These are phyloP conservation scores for Tylopilus vinaceipallidus DNA, from an alignment of 768 basidiomycete genomes.

Conservation along the genomic window DNA sequence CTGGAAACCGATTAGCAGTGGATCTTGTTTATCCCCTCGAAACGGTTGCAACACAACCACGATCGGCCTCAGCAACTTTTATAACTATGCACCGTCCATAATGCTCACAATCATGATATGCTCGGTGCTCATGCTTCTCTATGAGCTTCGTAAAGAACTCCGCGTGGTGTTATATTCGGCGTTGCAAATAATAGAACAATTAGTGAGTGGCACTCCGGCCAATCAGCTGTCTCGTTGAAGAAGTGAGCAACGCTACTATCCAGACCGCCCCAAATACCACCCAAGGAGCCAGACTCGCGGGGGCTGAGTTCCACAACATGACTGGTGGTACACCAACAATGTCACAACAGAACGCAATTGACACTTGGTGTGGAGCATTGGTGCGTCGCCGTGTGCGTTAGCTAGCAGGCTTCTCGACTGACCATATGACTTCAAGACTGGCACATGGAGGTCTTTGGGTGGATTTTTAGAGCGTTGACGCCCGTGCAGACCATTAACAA, in stretches of 20 bases:
- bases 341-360: conserved; percentile 21
- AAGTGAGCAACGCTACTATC: conserved; percentile 2
- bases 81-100: conserved; percentile 18
- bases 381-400: conserved; percentile 3
- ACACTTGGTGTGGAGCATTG: conserved; percentile 21
- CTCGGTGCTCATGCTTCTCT: too few relatives aligned
- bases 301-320: conserved; percentile 19
- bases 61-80: conserved; percentile 18
- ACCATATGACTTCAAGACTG: conserved; percentile 5
- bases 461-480: conserved; percentile 5
- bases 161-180: background rate
- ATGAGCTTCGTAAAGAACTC: conserved; percentile 4
- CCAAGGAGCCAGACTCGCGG: conserved; percentile 14
- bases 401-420: too few relatives aligned
- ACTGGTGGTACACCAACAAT: conserved; percentile 16
- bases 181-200: too few relatives aligned
- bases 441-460: conserved; percentile 7
- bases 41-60: conserved; percentile 20
- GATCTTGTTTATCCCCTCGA: conserved; percentile 16
- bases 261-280: conserved; percentile 1
- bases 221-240: conserved; percentile 17
- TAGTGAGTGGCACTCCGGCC: conserved; percentile 10
- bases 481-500: conserved; percentile 7
- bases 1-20: background rate
- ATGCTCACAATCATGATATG: conserved; percentile 24